A percentile compares a stretch with the other conserved stretches of the same genome.
These are phyloP conservation scores for Fomitopsis palustris DNA, from an alignment of 1,284 basidiomycete genomes.

Conservation along the genomic window DNA sequence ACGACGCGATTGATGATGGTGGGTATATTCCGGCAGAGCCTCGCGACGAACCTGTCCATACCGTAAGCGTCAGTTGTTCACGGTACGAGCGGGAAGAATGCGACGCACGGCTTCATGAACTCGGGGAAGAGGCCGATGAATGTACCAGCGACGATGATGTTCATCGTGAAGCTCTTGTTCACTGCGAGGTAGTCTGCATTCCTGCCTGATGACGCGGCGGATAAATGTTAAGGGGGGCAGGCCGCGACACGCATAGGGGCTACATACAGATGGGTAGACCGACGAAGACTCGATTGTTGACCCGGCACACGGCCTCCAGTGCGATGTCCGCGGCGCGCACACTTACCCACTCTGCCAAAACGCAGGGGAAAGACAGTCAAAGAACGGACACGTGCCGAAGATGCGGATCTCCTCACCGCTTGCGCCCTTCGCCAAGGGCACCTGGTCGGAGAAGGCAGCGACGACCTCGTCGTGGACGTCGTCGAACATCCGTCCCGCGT, in stretches of 20 bases:
- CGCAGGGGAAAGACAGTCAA: not conserved
- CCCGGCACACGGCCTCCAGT: conserved; percentile 32
- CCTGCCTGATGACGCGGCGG: conserved; percentile 30
- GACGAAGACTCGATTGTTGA: conserved; percentile 41
- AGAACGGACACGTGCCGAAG: no score
- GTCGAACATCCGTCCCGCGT: conserved; percentile 9
- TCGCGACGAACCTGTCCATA: not conserved
- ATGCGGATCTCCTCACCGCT: conserved; percentile 17
- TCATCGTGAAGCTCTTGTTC: conserved; percentile 29
- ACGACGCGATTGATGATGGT: not conserved
- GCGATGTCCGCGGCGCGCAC: conserved; percentile 26
- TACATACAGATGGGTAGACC: conserved; percentile 38
- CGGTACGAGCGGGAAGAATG: not conserved
- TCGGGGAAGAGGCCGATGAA: conserved; percentile 34
- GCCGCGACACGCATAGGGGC: not conserved
- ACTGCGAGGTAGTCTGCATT: conserved; percentile 31
- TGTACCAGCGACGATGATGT: conserved; percentile 22
- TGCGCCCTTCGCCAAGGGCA: conserved; percentile 2
- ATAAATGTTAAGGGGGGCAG: not conserved
- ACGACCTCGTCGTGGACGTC: conserved; percentile 16
- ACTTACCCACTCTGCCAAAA: conserved; percentile 11
- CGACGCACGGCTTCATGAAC: conserved; percentile 26
- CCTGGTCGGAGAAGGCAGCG: conserved; percentile 5
- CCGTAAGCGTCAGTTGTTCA: not conserved
- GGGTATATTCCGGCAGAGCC: not conserved